Conservation (phyloP, 179 eudicot species). For the Sideroxylon spinosum region DNA sequence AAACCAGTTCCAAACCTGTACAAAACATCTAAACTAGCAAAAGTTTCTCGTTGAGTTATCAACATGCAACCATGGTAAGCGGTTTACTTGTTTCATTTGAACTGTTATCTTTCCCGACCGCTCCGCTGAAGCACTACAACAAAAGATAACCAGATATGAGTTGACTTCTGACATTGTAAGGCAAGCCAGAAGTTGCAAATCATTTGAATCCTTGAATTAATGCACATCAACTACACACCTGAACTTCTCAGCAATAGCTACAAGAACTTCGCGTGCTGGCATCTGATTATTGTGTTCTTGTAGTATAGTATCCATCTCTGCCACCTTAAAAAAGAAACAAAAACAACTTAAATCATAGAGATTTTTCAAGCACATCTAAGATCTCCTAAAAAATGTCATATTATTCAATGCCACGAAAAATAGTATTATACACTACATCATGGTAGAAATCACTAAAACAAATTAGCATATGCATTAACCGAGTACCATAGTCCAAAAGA, state of each 20-base stretch:
- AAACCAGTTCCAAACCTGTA: conserved; percentile 96
- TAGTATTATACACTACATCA: neutral
- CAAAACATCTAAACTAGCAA: conserved; percentile 11
- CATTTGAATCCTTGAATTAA: neutral
- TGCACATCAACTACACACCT: conserved; percentile 36
- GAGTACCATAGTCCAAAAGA: neutral
- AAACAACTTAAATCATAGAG: neutral
- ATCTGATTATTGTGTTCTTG: conserved; percentile 51
- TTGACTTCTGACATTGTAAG: neutral
- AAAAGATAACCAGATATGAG: conserved; percentile 19
- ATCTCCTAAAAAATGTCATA: neutral
- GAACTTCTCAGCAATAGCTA: conserved; percentile 66
- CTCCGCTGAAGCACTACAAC: conserved; percentile 55
- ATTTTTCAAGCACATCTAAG: neutral
- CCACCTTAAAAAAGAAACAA: conserved; percentile 40
- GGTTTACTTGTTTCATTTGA: conserved; percentile 75
- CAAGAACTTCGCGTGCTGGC: conserved; percentile 65
- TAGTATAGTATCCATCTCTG: conserved; percentile 71
- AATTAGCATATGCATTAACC: neutral
- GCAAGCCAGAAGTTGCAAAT: neutral
- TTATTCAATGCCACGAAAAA: neutral
- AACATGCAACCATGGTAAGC: conserved; percentile 10
- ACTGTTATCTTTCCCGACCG: conserved; percentile 67
- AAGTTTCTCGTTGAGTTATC: conserved; percentile 3
- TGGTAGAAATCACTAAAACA: neutral